Conservation (phyloP, 306 rosid species). For the Comarum palustre region DNA sequence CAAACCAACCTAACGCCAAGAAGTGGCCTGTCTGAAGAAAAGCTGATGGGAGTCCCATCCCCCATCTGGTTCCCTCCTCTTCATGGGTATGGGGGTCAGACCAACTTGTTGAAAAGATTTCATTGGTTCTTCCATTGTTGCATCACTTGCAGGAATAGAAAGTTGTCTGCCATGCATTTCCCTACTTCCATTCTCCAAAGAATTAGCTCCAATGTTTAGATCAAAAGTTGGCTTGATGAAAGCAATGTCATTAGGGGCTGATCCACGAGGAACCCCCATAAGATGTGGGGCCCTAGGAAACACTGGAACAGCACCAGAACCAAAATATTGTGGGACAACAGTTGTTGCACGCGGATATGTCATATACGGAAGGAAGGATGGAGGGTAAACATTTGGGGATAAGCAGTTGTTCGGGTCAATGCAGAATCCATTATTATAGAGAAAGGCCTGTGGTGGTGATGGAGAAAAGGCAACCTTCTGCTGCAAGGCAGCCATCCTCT, state of each 20-base stretch:
- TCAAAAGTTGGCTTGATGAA: conserved; percentile 15
- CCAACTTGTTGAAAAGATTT: conserved; percentile 21
- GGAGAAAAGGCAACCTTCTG: conserved; percentile 21
- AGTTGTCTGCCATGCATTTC: conserved; percentile 19
- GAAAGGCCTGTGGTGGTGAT: conserved; percentile 18
- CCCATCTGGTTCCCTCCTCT: conserved; percentile 39
- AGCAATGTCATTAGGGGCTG: conserved; percentile 15
- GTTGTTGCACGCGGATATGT: conserved; percentile 24
- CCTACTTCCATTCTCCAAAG: conserved; percentile 24
- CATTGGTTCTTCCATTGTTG: conserved; percentile 24
- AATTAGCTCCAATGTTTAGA: conserved; percentile 12
- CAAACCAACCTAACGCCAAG: conserved; percentile 23
- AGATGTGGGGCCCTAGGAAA: conserved; percentile 14
- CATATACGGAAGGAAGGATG: conserved; percentile 18
- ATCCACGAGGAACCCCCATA: conserved; percentile 21
- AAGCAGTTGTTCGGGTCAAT: conserved; percentile 28
- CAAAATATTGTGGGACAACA: conserved; percentile 24
- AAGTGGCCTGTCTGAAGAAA: conserved; percentile 14
- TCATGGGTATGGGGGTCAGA: conserved; percentile 20
- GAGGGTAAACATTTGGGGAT: conserved; percentile 17
- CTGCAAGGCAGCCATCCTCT: conserved; percentile 25
- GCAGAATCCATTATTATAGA: conserved; percentile 25
- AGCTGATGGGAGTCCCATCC: conserved; percentile 39
- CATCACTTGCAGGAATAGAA: conserved; percentile 12
- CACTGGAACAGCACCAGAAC: conserved; percentile 24